Evolutionary conservation across 2,329 filamentous ascomycete species (phyloP).

Genomic region (Aspergillus fischeri): DNA sequence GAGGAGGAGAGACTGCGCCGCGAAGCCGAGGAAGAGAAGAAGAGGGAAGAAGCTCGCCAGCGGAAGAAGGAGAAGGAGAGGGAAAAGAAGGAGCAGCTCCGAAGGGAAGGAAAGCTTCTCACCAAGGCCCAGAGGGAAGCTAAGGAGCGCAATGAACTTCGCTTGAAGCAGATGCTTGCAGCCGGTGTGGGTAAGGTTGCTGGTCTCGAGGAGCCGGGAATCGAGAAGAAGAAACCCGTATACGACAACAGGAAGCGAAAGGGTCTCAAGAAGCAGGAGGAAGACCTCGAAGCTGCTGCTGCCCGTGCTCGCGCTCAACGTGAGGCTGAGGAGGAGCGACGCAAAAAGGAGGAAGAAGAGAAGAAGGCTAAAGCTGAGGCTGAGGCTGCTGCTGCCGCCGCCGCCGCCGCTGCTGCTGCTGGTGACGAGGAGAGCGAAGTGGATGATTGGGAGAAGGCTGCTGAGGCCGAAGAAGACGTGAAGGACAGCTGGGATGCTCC

Average conservation of each 20-base stretch:
- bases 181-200: constrained; percentile 44
- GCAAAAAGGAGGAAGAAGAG: constrained; percentile 66
- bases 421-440: constrained; percentile 53
- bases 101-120: constrained; percentile 46
- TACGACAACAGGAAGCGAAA: constrained; percentile 76
- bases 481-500: constrained; percentile 92
- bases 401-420: constrained; percentile 47
- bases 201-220: constrained; percentile 41
- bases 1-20: constrained; percentile 36
- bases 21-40: constrained; percentile 44
- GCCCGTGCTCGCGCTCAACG: constrained; percentile 44
- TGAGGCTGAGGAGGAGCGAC: constrained; percentile 52
- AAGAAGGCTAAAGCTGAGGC: constrained; percentile 75
- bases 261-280: constrained; percentile 59
- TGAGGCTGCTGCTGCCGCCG: constrained; percentile 61
- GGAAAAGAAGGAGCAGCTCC: constrained; percentile 49
- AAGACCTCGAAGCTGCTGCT: constrained; percentile 50
- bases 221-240: constrained; percentile 70
- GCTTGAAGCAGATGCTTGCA: constrained; percentile 48
- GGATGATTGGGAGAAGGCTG: constrained; percentile 84
- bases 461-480: constrained; percentile 68
- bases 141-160: constrained; percentile 44
- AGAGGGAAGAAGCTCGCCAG: constrained; percentile 44
- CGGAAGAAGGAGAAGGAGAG: constrained; percentile 47
- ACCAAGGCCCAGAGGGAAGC: constrained; percentile 48